phyloP scores from a whole-genome alignment of 805 yeast species.

The Saccharomycopsis capsularis region DNA sequence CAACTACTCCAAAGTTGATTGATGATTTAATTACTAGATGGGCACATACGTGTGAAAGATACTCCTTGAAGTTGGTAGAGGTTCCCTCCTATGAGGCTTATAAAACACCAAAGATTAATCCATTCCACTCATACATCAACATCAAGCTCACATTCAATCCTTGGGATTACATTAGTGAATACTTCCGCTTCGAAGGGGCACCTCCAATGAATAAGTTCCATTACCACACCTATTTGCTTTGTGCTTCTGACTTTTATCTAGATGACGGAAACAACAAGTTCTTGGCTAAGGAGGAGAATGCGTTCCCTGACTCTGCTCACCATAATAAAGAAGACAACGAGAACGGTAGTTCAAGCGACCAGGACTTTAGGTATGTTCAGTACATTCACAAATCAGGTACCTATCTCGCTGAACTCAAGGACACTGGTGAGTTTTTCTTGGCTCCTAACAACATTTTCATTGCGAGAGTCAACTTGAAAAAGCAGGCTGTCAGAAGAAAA shows the following conservation, averaged over 20 bases:
- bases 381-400: conserved; percentile 87
- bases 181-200: conserved; percentile 32
- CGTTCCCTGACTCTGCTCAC: conserved; percentile 29
- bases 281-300: not conserved
- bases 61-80: conserved; percentile 50
- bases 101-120: conserved; percentile 66
- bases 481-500: conserved; percentile 18
- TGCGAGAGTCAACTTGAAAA: conserved; percentile 55
- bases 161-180: conserved; percentile 34
- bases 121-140: conserved; percentile 81
- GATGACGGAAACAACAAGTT: conserved; percentile 60
- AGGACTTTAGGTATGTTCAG: conserved; percentile 50
- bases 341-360: not conserved
- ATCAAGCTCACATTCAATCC: conserved; percentile 64
- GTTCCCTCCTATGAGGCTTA: conserved; percentile 29
- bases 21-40: conserved; percentile 74
- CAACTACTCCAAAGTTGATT: conserved; percentile 75
- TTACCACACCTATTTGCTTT: conserved; percentile 71
- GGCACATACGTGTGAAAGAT: conserved; percentile 77
- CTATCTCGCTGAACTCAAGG: conserved; percentile 79
- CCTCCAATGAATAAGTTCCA: conserved; percentile 46
- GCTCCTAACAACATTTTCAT: conserved; percentile 86
- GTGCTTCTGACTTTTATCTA: conserved; percentile 63
- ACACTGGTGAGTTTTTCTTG: conserved; percentile 67
- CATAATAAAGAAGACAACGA: conserved; percentile 32